Conservation (phyloP, 371 early-diverging fungal genomes). For the Syncephalis plumigaleata region DNA sequence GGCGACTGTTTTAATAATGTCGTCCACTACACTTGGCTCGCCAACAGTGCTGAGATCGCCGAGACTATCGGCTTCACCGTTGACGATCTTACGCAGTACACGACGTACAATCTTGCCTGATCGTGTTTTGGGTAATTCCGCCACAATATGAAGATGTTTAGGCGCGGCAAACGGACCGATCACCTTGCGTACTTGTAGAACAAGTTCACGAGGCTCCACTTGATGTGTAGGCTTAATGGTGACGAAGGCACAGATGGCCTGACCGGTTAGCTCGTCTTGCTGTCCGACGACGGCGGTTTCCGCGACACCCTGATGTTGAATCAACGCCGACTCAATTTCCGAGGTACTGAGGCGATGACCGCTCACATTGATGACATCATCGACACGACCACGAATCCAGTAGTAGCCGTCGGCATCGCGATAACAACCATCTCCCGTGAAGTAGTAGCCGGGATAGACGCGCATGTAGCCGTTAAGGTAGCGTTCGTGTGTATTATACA, state of each 20-base stretch:
- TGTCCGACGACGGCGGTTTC: constrained; percentile 94
- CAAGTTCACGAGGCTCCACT: constrained; percentile 35
- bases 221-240: constrained; percentile 37
- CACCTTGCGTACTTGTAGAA: constrained; percentile 57
- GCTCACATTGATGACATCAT: constrained; percentile 95
- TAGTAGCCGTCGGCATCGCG: constrained; percentile 87
- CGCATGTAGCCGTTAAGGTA: constrained; percentile 82
- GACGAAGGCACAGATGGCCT: constrained; percentile 53
- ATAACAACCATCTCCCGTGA: constrained; percentile 80
- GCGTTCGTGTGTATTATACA: constrained; percentile 79
- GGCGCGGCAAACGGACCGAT: constrained; percentile 96
- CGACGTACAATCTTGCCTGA: constrained; percentile 96
- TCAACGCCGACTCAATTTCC: constrained; percentile 86
- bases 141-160: constrained; percentile 62
- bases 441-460: constrained; percentile 73
- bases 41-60: constrained; percentile 82
- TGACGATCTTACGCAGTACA: constrained; percentile 83
- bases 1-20: constrained; percentile 11
- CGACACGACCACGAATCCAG: constrained; percentile 89
- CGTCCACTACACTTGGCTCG: constrained; percentile 40
- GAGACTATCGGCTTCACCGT: constrained; percentile 61
- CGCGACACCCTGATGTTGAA: constrained; percentile 62
- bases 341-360: constrained; percentile 95
- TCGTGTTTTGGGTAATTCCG: constrained; percentile 93
- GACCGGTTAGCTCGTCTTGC: constrained; percentile 87